A percentile compares a stretch with the other conserved stretches of the same genome.
These are phyloP conservation scores for Taphrina pruni DNA, from an alignment of 1,139 yeast species.

Conservation along the genomic window DNA sequence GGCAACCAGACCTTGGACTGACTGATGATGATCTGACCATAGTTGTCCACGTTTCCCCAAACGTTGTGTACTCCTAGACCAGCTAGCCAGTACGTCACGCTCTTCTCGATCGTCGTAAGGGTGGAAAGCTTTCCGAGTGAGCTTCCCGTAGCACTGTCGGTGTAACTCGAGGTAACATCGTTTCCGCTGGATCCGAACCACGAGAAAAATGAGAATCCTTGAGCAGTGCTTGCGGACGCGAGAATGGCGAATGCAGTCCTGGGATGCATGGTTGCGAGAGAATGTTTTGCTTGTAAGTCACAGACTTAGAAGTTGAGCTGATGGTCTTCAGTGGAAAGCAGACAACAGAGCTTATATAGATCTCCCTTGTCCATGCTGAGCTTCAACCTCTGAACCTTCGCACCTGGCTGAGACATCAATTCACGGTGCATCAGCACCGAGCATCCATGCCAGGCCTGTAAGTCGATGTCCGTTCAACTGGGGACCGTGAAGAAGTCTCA, in stretches of 20 bases:
- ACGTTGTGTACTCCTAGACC: conserved; percentile 21
- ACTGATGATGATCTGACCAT: conserved; percentile 20
- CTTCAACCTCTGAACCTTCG: too few relatives aligned
- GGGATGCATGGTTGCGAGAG: conserved; percentile 5
- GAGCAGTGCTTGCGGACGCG: conserved; percentile 1
- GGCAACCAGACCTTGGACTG: conserved; percentile 5
- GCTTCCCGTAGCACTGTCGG: background rate
- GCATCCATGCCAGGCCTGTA: too few relatives aligned
- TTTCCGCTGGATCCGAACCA: background rate
- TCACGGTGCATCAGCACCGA: too few relatives aligned
- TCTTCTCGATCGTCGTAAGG: conserved; percentile 9
- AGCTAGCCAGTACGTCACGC: conserved; percentile 19
- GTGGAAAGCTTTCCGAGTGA: background rate
- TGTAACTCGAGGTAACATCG: conserved; percentile 1
- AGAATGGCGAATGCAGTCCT: conserved; percentile 2
- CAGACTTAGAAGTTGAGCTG: conserved; percentile 7
- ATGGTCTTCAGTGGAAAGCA: background rate
- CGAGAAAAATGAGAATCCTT: background rate
- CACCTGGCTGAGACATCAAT: too few relatives aligned
- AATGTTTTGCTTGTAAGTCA: conserved; percentile 7
- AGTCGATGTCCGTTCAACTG: too few relatives aligned
- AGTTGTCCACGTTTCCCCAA: conserved; percentile 25
- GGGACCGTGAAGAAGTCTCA: background rate
- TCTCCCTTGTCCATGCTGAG: too few relatives aligned
- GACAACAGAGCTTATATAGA: background rate